Percentiles rank a stretch among this genome's conserved stretches.
Conservation (phyloP, 2,329 filamentous ascomycete genomes). For the Ilyonectria robusta region DNA sequence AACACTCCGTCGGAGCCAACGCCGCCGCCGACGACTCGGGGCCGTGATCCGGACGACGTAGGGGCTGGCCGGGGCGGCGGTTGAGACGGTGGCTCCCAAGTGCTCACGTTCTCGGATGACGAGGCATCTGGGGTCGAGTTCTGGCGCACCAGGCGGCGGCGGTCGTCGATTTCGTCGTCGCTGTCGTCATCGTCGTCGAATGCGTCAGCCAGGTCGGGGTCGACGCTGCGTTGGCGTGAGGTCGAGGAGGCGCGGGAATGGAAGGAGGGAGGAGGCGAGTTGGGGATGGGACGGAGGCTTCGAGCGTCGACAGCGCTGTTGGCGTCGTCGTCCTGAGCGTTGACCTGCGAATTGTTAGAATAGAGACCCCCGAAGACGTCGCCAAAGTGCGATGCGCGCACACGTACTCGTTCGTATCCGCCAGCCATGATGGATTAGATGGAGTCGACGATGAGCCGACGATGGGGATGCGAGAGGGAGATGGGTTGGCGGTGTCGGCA, state of each 20-base stretch:
- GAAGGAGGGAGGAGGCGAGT: slow-evolving; percentile 85
- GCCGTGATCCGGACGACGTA: slow-evolving; percentile 57
- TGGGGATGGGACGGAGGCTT: slow-evolving; percentile 61
- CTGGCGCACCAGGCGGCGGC: slow-evolving; percentile 87
- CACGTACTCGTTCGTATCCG: slow-evolving; percentile 71
- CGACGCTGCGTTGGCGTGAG: slow-evolving; percentile 65
- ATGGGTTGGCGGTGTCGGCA: slow-evolving; percentile 29
- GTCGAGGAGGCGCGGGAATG: slow-evolving; percentile 82
- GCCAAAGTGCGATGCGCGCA: slow-evolving; percentile 4
- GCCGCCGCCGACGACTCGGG: slow-evolving; percentile 75
- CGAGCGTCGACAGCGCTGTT: slow-evolving; percentile 50
- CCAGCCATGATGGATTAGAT: slow-evolving; percentile 62
- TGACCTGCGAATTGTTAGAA: slow-evolving; percentile 60
- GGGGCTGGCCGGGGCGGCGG: slow-evolving; percentile 34
- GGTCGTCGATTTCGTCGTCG: slow-evolving; percentile 81
- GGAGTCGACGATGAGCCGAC: slow-evolving; percentile 1
- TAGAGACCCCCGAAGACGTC: not conserved
- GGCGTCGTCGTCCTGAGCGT: slow-evolving; percentile 69
- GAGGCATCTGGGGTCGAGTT: slow-evolving; percentile 55
- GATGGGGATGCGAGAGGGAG: slow-evolving; percentile 19
- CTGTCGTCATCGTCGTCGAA: slow-evolving; percentile 88
- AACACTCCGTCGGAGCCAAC: slow-evolving; percentile 95
- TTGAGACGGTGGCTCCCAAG: slow-evolving; percentile 33
- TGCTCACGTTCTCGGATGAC: slow-evolving; percentile 39
- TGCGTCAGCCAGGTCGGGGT: slow-evolving; percentile 90